Evolutionary conservation across 495 filamentous ascomycete species (phyloP).

Genomic region (Pseudomonodictys pantanalensis): DNA sequence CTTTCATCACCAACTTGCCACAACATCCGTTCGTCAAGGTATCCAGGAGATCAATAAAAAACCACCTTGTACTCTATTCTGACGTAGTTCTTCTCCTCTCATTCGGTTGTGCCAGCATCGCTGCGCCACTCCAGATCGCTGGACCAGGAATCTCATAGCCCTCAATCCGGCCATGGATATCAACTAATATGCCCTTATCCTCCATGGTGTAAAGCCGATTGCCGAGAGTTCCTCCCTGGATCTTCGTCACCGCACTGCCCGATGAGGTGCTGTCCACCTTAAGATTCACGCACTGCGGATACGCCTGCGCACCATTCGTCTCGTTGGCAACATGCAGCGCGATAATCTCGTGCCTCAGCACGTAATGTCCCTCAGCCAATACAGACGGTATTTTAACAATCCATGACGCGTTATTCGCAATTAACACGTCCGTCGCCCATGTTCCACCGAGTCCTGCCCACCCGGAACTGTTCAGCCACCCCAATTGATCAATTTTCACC

Average conservation of each 20-base stretch:
- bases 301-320: slow-evolving; percentile 32
- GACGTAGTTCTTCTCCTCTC: slow-evolving; percentile 7
- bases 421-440: slow-evolving; percentile 28
- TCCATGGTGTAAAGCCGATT: slow-evolving; percentile 4
- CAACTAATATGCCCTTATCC: slow-evolving; percentile 20
- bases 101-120: slow-evolving; percentile 3
- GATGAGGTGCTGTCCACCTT: slow-evolving; percentile 25
- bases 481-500: slow-evolving; percentile 28
- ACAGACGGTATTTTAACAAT: slow-evolving; percentile 19
- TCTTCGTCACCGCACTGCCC: background rate
- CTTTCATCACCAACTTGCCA: too few relatives aligned
- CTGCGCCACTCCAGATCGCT: slow-evolving; percentile 10
- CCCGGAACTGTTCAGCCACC: slow-evolving; percentile 17
- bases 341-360: slow-evolving; percentile 36
- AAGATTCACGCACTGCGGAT: slow-evolving; percentile 37
- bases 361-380: slow-evolving; percentile 27
- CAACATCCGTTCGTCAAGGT: too few relatives aligned
- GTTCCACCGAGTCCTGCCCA: slow-evolving; percentile 10
- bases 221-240: slow-evolving; percentile 9
- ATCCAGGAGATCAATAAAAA: too few relatives aligned
- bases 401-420: slow-evolving; percentile 20
- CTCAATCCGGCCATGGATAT: slow-evolving; percentile 12
- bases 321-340: slow-evolving; percentile 30
- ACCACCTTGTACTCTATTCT: too few relatives aligned
- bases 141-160: slow-evolving; percentile 19